These are phyloP conservation scores for Pisolithus sp. DNA, from an alignment of 768 basidiomycete genomes.

Conservation along the genomic window DNA sequence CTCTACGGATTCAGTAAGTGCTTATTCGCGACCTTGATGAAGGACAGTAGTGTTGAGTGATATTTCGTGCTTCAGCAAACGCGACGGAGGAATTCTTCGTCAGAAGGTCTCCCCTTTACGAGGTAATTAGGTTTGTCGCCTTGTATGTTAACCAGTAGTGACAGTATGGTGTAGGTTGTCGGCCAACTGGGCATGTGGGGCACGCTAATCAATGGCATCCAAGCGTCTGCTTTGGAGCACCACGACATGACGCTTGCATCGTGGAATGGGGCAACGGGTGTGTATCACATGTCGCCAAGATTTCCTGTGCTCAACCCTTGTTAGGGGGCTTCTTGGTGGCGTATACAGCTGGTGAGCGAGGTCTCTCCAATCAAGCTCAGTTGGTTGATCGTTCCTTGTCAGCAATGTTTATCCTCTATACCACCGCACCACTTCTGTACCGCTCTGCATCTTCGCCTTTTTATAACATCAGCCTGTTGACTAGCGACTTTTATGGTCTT, in stretches of 20 bases:
- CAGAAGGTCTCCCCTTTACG: constrained; percentile 71
- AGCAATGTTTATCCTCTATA: constrained; percentile 85
- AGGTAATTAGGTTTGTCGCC: constrained; percentile 32
- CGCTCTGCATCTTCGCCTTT: constrained; percentile 81
- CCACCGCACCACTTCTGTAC: constrained; percentile 79
- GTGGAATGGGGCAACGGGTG: constrained; percentile 71
- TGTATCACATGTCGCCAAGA: constrained; percentile 34
- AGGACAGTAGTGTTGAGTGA: neutral
- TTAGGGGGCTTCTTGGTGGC: constrained; percentile 48
- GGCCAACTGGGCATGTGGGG: constrained; percentile 87
- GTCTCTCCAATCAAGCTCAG: neutral
- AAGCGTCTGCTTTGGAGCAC: constrained; percentile 73
- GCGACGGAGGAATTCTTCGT: constrained; percentile 88
- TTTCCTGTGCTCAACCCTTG: neutral
- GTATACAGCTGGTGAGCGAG: constrained; percentile 39
- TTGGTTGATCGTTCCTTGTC: neutral
- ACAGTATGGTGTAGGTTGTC: constrained; percentile 46
- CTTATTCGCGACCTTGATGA: neutral
- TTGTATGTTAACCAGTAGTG: neutral
- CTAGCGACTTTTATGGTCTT: constrained; percentile 83
- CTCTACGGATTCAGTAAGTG: constrained; percentile 79
- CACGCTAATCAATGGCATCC: constrained; percentile 69
- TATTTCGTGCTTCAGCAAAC: constrained; percentile 48
- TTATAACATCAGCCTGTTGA: constrained; percentile 80
- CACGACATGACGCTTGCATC: constrained; percentile 53